A percentile compares a stretch with the other conserved stretches of the same genome.
These are phyloP conservation scores for Phytophthora multivora DNA, from an alignment of 352 stramenopile genomes.

Conservation along the genomic window DNA sequence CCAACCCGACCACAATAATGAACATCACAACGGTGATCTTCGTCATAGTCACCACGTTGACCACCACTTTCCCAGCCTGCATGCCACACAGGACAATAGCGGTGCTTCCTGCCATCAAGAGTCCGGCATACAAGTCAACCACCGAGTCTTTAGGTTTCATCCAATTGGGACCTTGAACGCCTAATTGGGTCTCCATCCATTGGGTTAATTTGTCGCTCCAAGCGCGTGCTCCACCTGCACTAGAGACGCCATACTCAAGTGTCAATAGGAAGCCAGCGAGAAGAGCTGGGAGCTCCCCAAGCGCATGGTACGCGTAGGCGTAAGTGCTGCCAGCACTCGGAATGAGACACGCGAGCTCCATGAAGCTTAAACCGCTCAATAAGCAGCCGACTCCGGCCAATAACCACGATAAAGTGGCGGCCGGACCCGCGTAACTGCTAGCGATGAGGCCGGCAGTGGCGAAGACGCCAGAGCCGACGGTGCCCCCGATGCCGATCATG, in stretches of 20 bases:
- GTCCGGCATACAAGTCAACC: constrained; percentile 72
- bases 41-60: constrained; percentile 91
- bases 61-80: constrained; percentile 86
- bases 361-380: constrained; percentile 89
- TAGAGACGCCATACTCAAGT: constrained; percentile 93
- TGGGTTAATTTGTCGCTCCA: constrained; percentile 95
- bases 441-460: constrained; percentile 78
- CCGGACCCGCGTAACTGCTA: constrained; percentile 71
- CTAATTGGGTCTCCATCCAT: constrained; percentile 71
- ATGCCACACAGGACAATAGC: constrained; percentile 82
- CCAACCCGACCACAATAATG: constrained; percentile 91
- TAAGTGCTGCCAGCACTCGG: constrained; percentile 93
- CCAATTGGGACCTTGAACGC: constrained; percentile 49
- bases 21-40: constrained; percentile 92
- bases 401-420: constrained; percentile 84
- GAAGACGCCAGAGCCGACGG: constrained; percentile 94
- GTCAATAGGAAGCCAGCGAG: constrained; percentile 89
- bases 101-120: constrained; percentile 78
- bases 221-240: constrained; percentile 88
- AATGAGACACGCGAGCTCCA: constrained; percentile 89
- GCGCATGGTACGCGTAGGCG: constrained; percentile 92
- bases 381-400: constrained; percentile 83
- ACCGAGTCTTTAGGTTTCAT: constrained; percentile 71
- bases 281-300: constrained; percentile 93
- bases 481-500: constrained; percentile 94